Evolutionary conservation across 805 yeast species (phyloP).

Genomic region (Komagataella pseudopastoris): DNA sequence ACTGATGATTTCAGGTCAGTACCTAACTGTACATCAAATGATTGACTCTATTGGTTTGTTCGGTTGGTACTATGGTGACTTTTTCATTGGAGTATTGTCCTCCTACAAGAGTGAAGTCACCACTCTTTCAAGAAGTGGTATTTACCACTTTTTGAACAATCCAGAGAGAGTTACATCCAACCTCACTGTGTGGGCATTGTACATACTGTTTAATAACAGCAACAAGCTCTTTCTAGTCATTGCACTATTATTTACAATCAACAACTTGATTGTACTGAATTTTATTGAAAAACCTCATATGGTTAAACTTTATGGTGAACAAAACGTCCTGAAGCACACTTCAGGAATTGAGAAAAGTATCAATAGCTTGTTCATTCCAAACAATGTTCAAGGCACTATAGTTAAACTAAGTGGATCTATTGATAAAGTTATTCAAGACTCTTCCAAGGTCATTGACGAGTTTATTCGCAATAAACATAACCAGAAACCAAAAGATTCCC

Average conservation of each 20-base stretch:
- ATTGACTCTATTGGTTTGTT: conserved; percentile 62
- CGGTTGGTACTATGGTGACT: conserved; percentile 89
- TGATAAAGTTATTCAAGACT: conserved; percentile 22
- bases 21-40: conserved; percentile 58
- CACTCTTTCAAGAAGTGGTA: conserved; percentile 58
- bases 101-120: conserved; percentile 15
- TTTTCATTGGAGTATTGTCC: conserved; percentile 40
- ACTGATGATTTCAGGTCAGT: conserved; percentile 41
- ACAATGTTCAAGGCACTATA: conserved; percentile 7
- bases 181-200: conserved; percentile 67
- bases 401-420: conserved; percentile 17
- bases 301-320: conserved; percentile 61
- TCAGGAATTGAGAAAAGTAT: conserved; percentile 26
- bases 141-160: conserved; percentile 68
- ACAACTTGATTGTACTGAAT: conserved; percentile 53
- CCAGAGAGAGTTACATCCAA: conserved; percentile 74
- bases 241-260: conserved; percentile 51
- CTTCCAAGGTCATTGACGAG: conserved; percentile 30
- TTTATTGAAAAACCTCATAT: conserved; percentile 70
- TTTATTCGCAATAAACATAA: conserved; percentile 20
- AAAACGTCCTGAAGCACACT: conserved; percentile 39
- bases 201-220: conserved; percentile 43
- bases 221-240: conserved; percentile 30
- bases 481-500: not conserved
- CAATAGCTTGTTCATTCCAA: conserved; percentile 10